Evolutionary conservation across 2,329 filamentous ascomycete species (phyloP).

Genomic region (Ceratocystis albifundus): DNA sequence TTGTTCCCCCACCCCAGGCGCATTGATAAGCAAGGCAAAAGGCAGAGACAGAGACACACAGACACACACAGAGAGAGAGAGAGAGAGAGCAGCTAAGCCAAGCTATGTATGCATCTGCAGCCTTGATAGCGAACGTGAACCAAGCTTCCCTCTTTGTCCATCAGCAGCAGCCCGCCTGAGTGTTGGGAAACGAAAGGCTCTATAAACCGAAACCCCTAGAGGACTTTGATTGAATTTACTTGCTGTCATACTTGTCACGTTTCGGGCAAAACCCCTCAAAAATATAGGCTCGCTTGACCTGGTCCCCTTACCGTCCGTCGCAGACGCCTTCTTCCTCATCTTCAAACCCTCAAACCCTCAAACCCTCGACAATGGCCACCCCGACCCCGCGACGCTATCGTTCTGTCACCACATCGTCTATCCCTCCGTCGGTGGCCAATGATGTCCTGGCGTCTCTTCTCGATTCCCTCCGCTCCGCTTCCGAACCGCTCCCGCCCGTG

Average conservation of each 20-base stretch:
- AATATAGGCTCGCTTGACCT: neutral
- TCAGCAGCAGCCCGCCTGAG: neutral
- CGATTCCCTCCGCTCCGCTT: constrained; percentile 36
- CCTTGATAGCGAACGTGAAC: neutral
- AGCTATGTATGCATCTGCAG: constrained; percentile 12
- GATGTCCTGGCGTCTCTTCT: constrained; percentile 47
- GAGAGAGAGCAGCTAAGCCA: neutral
- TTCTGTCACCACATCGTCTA: constrained; percentile 52
- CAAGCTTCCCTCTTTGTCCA: neutral
- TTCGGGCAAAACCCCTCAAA: too few relatives aligned
- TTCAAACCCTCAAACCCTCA: neutral
- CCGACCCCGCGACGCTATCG: constrained; percentile 45
- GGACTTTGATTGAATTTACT: too few relatives aligned
- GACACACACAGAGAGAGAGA: too few relatives aligned
- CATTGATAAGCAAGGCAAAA: constrained; percentile 11
- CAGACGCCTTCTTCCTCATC: neutral
- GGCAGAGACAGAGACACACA: too few relatives aligned
- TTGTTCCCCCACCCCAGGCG: neutral
- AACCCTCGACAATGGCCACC: constrained; percentile 3
- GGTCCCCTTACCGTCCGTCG: neutral
- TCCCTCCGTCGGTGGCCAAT: constrained; percentile 46
- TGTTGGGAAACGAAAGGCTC: neutral
- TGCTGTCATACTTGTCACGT: too few relatives aligned
- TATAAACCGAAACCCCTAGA: too few relatives aligned
- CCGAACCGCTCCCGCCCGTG: constrained; percentile 25